phyloP scores from a whole-genome alignment of 148 eudicot species.

The Cornus suecica region DNA sequence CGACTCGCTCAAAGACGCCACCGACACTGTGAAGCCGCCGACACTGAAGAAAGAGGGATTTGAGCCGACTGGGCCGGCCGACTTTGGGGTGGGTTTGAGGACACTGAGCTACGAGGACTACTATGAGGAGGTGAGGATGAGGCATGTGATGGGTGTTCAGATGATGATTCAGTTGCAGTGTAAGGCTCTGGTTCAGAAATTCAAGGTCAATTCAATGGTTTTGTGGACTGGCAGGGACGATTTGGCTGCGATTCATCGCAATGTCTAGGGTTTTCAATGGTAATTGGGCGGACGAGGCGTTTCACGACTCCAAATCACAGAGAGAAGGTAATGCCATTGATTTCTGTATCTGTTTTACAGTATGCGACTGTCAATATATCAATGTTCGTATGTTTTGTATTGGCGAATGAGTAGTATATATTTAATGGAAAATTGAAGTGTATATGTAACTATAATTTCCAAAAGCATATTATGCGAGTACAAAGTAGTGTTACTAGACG shows the following conservation, averaged over 20 bases:
- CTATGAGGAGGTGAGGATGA: conserved; percentile 40
- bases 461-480: too few species aligned
- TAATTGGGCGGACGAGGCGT: conserved; percentile 58
- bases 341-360: not conserved
- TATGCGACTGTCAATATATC: not conserved
- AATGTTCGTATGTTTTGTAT: too few species aligned
- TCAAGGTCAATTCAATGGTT: conserved; percentile 48
- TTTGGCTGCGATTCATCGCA: conserved; percentile 64
- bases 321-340: conserved; percentile 38
- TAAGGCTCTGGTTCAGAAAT: conserved; percentile 57
- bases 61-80: conserved; percentile 59
- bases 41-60: conserved; percentile 22
- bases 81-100: conserved; percentile 41
- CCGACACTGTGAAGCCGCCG: conserved; percentile 15
- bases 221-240: conserved; percentile 51
- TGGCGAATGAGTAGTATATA: too few species aligned
- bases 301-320: conserved; percentile 54
- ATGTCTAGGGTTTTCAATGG: conserved; percentile 44
- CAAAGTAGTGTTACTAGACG: too few species aligned
- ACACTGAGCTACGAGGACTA: conserved; percentile 31
- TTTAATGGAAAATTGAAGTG: too few species aligned
- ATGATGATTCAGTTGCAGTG: conserved; percentile 61
- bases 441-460: too few species aligned
- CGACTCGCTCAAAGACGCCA: conserved; percentile 16
- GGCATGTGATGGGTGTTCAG: conserved; percentile 71